phyloP scores from a whole-genome alignment of 345 rosid genomes.

The Leavenworthia alabamica region DNA sequence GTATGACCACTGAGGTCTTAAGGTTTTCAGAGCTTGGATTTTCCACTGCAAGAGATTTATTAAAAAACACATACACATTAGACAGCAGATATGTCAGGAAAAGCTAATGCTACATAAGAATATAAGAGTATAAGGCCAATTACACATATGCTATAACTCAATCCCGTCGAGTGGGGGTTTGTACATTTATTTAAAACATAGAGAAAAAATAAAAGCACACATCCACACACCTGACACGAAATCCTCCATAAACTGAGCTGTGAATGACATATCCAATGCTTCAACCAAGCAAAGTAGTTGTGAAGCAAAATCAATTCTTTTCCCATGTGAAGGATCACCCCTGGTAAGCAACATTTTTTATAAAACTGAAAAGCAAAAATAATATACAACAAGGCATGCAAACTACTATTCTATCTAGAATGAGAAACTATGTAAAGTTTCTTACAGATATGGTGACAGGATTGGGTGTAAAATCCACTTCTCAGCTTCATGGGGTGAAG shows the following conservation, averaged over 20 bases:
- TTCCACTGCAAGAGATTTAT: constrained; percentile 51
- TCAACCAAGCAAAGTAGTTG: constrained; percentile 73
- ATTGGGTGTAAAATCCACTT: constrained; percentile 68
- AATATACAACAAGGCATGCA: constrained; percentile 21
- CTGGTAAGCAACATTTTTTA: constrained; percentile 29
- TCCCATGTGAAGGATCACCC: constrained; percentile 51
- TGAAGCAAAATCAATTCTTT: constrained; percentile 67
- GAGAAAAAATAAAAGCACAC: constrained; percentile 5
- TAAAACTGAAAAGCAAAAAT: constrained; percentile 13
- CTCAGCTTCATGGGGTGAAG: constrained; percentile 86
- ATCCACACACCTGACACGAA: constrained; percentile 70
- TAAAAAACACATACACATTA: not conserved
- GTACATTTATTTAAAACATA: constrained; percentile 16
- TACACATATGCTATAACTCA: not conserved
- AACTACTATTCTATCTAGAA: constrained; percentile 10
- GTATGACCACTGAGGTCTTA: constrained; percentile 69
- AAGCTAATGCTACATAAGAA: constrained; percentile 14
- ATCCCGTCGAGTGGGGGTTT: constrained; percentile 10
- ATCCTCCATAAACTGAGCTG: constrained; percentile 89
- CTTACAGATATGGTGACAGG: constrained; percentile 64
- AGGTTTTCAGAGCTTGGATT: constrained; percentile 56
- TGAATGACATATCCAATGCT: constrained; percentile 58
- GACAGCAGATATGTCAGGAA: not conserved
- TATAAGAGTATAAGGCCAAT: not conserved
- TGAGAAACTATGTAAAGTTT: constrained; percentile 15